Base-by-base conservation (phyloP, 1,284 basidiomycete species). In the Ceratobasidium sp. region DNA sequence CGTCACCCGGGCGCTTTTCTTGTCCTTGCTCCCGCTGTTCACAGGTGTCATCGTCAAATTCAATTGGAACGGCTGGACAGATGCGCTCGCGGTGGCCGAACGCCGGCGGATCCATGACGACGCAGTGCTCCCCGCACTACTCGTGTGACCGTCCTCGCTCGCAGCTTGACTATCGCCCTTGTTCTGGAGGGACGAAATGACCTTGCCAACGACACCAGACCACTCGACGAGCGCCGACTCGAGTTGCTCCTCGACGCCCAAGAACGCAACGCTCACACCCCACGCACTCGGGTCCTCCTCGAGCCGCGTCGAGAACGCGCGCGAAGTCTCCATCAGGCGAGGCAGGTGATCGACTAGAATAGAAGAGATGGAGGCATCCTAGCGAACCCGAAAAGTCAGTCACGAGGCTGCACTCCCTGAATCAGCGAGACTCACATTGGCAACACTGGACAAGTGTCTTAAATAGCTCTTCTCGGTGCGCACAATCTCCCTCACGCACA, bases 391-490 rank as follows among this genome's bases (percentile, higher is more conserved):
- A 8, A 32, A 32, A 47, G 46, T 54, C 47, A 69, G 47, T 8
- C 47, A 57, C 28, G 35, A n/a, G 80, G 3, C 88, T 43, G 30
- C 44, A 55, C 43, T 44, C 8, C 38, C 50, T 8, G 44, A 72
- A 43, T 41, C 69, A 62, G 41, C 54, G n/a, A n/a, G 32, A 77
- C 80, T 75, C 50, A 86, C 87, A 61, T 84, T 79, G 14, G 81
- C 81, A 11, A 90, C 80, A 57, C 83, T 78, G 26, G 81, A 82
- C 57, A 91, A 79, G 11, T 85, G 84, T 1, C 82, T 80, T 70
- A 87, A 84, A 77, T 91, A 91, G 74, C 84, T 87, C 73, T 85
- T 84, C 79, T 91, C 90, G 1, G 90, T 91, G 52, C 86, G 83
- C 30, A 91, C 83, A 58, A 91, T 84, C 80, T 91, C 90, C 46